phyloP scores from a whole-genome alignment of 2,329 filamentous ascomycete genomes.

The Xylariaceae sp. region DNA sequence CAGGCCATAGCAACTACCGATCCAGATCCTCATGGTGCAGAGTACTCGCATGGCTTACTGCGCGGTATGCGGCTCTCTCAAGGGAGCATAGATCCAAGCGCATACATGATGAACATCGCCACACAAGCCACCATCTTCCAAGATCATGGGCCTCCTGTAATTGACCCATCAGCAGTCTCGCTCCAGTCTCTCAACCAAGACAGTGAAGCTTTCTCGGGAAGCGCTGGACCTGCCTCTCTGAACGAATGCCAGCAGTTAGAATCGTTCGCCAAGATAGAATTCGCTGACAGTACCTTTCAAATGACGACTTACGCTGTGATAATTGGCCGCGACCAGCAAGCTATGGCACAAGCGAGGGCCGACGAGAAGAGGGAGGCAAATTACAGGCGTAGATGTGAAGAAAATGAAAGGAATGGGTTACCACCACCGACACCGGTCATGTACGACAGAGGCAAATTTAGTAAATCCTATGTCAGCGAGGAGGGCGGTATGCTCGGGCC shows the following conservation, averaged over 20 bases:
- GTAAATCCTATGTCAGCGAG: slow-evolving; percentile 63
- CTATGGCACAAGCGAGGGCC: slow-evolving; percentile 49
- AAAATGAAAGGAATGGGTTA: slow-evolving; percentile 44
- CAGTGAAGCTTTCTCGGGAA: slow-evolving; percentile 29
- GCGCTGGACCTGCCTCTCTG: slow-evolving; percentile 34
- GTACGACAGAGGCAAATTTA: slow-evolving; percentile 50
- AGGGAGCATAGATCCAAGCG: slow-evolving; percentile 31
- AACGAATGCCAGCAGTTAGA: slow-evolving; percentile 42
- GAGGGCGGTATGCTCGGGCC: slow-evolving; percentile 64
- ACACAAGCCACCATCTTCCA: slow-evolving; percentile 27
- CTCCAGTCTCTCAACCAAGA: slow-evolving; percentile 31
- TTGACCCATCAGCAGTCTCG: slow-evolving; percentile 34
- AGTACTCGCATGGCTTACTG: slow-evolving; percentile 23
- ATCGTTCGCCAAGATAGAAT: slow-evolving; percentile 59
- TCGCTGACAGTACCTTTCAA: slow-evolving; percentile 71
- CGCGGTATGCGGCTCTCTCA: slow-evolving; percentile 24
- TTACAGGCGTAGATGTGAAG: slow-evolving; percentile 41
- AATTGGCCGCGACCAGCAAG: slow-evolving; percentile 64
- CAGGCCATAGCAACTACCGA: slow-evolving; percentile 34
- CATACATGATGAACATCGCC: slow-evolving; percentile 30
- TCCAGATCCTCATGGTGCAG: slow-evolving; percentile 25
- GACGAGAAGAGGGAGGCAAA: slow-evolving; percentile 46
- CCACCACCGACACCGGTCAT: slow-evolving; percentile 48
- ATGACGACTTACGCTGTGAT: slow-evolving; percentile 71
- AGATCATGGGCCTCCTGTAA: slow-evolving; percentile 26